Evolutionary conservation across 768 basidiomycete species (phyloP).

Genomic region (Leucocoprinus sp.): DNA sequence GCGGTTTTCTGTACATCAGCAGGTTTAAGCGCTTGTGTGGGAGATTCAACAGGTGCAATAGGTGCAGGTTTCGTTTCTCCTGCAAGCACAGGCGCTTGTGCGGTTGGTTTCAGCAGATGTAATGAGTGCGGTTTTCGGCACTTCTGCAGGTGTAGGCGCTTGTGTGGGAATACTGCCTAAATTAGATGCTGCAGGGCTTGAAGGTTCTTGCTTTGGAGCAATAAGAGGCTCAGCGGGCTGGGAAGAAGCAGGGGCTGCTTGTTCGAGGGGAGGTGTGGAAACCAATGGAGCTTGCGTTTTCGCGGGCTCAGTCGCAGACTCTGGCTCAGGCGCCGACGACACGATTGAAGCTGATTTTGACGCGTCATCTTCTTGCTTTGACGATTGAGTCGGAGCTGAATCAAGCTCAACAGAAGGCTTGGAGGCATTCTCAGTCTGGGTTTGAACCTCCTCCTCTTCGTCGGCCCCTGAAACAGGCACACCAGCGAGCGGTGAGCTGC

Average conservation of each 20-base stretch:
- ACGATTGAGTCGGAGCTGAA: conserved; percentile 22
- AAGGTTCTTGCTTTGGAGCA: conserved; percentile 10
- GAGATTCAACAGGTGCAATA: no score
- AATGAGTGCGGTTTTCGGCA: not conserved
- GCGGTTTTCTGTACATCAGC: no score
- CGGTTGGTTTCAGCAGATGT: conserved; percentile 3
- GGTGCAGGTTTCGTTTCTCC: no score
- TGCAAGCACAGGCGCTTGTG: no score
- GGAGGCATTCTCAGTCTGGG: conserved; percentile 11
- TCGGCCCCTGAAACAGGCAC: conserved; percentile 38
- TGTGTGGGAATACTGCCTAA: not conserved
- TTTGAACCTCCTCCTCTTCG: conserved; percentile 30
- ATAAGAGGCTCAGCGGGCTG: no score
- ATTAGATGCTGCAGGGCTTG: conserved; percentile 3
- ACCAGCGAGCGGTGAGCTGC: conserved; percentile 72
- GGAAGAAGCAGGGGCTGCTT: no score
- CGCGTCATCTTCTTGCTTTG: conserved; percentile 18
- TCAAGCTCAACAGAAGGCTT: conserved; percentile 11
- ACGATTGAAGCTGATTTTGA: no score
- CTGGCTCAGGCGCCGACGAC: no score
- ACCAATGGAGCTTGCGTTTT: no score
- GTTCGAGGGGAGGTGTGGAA: no score
- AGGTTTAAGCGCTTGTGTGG: no score
- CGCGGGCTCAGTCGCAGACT: no score
- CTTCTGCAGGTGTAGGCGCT: not conserved